Evolutionary conservation across 1,284 basidiomycete species (phyloP), one percentile per base, ranked within the genome.

Genomic region (Sporisorium scitamineum): DNA sequence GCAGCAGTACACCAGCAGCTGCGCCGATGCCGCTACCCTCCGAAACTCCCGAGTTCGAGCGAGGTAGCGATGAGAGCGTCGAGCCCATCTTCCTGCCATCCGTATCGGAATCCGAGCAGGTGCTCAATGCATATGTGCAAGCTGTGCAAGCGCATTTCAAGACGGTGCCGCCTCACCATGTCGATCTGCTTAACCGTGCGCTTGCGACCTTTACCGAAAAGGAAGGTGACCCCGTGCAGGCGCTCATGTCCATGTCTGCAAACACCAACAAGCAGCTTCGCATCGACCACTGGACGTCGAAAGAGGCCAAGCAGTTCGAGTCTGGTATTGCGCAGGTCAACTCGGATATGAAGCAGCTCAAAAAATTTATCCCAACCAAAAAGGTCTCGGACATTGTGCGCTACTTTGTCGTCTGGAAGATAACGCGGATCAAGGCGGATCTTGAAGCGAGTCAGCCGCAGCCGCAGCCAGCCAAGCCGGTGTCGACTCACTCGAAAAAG

Each of bases 391-490:
- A 94, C 80, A 90, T 94, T 16, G 92, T 95, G 29, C 90, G 93
- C 16, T 93, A 91, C 86, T 94, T 93, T 80, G 92, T 91, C 8
- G 90, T 89, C 58, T 94, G 93, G 93, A 94, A 94, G 88, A 92
- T 90, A 92, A 62, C 65, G 53, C 55, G 74, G 8, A 59, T 78
- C 48, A 75, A 69, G 44, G 68, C 75, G 13, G 62, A 64, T 26
- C 55, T 76, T 13, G 65, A 74, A 29, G 76, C 76, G 1, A 29
- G 22, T 11, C 63, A 65, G 29, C 55, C 48, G 26, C 55, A 62
- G 34, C 62, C 61, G 32, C 55, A 50, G 45, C 55, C 39, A 18
- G 26, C 18, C 27, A 67, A 67, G 44, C 53, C 59, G 14, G 48
- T 31, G 6, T n/a, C 27, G 20, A 58, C 45, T 7, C 39, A 44